Conservation (phyloP, 225 moss, liverwort and hornwort species). For the Straminergon stramineum region DNA sequence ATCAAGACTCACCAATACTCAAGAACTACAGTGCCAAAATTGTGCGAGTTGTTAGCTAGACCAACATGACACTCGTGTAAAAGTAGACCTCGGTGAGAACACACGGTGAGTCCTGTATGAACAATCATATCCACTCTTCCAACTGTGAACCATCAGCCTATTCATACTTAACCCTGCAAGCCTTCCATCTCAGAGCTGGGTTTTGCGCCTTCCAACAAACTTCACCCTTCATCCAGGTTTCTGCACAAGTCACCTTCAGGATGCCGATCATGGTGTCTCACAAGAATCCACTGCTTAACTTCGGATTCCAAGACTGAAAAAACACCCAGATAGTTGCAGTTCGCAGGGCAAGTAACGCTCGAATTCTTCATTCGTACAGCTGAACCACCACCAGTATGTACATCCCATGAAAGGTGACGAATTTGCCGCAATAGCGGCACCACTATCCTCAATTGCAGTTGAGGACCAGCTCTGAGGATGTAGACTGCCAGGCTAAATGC, state of each 20-base stretch:
- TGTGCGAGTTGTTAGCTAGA: slow-evolving; percentile 12
- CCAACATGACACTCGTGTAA: slow-evolving; percentile 4
- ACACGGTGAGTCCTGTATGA: slow-evolving; percentile 21
- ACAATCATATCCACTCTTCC: slow-evolving; percentile 19
- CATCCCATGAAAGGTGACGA: slow-evolving; percentile 3
- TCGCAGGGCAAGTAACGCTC: background rate
- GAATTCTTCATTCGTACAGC: background rate
- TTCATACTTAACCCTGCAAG: background rate
- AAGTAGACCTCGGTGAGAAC: slow-evolving; percentile 2
- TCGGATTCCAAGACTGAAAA: background rate
- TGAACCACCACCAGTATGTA: background rate
- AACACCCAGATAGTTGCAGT: background rate
- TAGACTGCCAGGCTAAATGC: background rate
- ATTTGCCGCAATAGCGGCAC: background rate
- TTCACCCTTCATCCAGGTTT: background rate
- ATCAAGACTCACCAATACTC: slow-evolving; percentile 3
- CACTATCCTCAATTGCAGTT: background rate
- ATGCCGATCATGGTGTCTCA: background rate
- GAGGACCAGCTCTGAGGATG: background rate
- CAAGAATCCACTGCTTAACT: background rate
- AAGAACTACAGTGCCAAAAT: slow-evolving; percentile 24
- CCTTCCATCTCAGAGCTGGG: background rate
- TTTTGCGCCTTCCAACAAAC: background rate
- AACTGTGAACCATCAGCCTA: slow-evolving; percentile 22
- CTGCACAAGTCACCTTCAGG: background rate